Evolutionary conservation across 2,329 filamentous ascomycete species (phyloP), one percentile per base, ranked within the genome.

Genomic region (Clarireedia sp.): DNA sequence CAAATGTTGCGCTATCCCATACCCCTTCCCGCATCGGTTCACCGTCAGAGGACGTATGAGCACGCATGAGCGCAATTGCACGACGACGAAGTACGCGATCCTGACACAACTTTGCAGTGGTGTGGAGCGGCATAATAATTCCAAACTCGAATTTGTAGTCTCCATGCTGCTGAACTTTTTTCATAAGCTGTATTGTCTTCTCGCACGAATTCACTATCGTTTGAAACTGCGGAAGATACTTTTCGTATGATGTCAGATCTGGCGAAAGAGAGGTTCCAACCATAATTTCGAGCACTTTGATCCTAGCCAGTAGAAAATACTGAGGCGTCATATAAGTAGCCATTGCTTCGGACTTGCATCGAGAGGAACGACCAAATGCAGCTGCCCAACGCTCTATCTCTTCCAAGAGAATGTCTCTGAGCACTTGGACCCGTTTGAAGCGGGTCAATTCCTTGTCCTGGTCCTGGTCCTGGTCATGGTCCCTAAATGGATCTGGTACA

Each of bases 21-120:
- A 48, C 43, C 6, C 51, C 51, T n/a, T 54, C 51, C 14, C 36
- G 47, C 36, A 54, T 54, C 9, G 51, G 23, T 21, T 48, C 33
- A 21, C 51, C 51, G 14, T 23, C 23, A 12, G 40, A 10, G 8
- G 40, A 17, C 3, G n/a, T 33, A 33, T 54, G 48, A 24, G 17
- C n/a, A 14, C 51, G 37, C 12, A 54, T 14, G 14, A 54, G 33
- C n/a, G 26, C 12, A n/a, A 54, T 41, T 10, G 51, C 51, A 12
- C n/a, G 26, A 8, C 1, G 26, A n/a, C 51, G 44, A 8, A 48
- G 36, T 19, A 12, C 6, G 24, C 2, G 21, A 21, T 54, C 44
- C 9, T 26, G 51, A 10, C 44, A 48, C 51, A 43, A 54, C 23
- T 33, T 41, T n/a, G 36, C 51, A 2, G 36, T 10, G 19, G 40